Evolutionary conservation across 805 yeast species (phyloP).

Genomic region (Candida methanosorbosa): DNA sequence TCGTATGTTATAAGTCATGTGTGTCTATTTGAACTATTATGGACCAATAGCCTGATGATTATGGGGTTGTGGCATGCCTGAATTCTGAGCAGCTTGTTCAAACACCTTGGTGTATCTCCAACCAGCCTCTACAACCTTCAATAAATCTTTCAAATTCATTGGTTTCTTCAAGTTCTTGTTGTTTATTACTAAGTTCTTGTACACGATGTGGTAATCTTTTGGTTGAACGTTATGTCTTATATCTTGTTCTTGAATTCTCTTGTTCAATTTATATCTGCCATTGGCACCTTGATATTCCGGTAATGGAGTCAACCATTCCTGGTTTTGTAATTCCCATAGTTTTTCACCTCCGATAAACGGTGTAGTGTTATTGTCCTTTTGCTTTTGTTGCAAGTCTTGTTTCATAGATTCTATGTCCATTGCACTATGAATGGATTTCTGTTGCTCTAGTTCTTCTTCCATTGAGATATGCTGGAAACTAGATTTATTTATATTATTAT

Average conservation of each 20-base stretch:
- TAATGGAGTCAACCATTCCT: conserved; percentile 50
- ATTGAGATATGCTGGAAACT: neutral
- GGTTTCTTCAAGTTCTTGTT: conserved; percentile 60
- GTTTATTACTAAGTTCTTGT: conserved; percentile 60
- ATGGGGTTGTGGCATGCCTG: too few relatives aligned
- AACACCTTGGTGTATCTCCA: conserved; percentile 73
- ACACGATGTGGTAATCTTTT: conserved; percentile 52
- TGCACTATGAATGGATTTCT: neutral
- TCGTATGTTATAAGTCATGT: too few relatives aligned
- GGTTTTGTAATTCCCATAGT: conserved; percentile 64
- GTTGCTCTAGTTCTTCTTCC: neutral
- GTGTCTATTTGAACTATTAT: too few relatives aligned
- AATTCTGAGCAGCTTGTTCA: conserved; percentile 34
- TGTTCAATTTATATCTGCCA: conserved; percentile 16
- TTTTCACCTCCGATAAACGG: conserved; percentile 36
- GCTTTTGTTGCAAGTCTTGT: neutral
- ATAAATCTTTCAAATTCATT: conserved; percentile 64
- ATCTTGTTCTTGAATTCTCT: conserved; percentile 14
- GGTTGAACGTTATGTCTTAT: conserved; percentile 26
- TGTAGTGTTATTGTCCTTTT: conserved; percentile 8
- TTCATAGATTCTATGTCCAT: neutral
- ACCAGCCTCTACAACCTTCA: conserved; percentile 69
- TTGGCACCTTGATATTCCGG: conserved; percentile 17
- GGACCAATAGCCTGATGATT: too few relatives aligned
- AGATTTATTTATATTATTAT: neutral